Base-by-base conservation (phyloP, 495 filamentous ascomycete genomes). In the Baudoinia panamericana region DNA sequence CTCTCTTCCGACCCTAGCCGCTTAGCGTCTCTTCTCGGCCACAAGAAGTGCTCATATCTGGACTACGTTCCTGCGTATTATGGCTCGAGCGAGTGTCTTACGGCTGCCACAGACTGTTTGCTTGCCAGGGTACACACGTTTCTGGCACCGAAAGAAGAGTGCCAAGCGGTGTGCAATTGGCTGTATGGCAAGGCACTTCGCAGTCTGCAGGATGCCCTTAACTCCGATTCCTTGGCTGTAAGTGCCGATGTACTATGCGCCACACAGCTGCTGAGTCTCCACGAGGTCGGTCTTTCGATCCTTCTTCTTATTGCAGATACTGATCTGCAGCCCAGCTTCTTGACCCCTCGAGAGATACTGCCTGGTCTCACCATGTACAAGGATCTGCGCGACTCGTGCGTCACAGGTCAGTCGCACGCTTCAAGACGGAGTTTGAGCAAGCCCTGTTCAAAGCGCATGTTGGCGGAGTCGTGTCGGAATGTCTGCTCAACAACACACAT, bases 161-260 rank as follows among this genome's bases (percentile, higher is more conserved):
- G 27, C 24, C 20, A 28, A n/a, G 30, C 21, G 9, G 22, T 41
- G 12, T 35, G 15, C 27, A 39, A 33, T 17, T 17, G 34, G 18
- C 36, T 48, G 11, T 57, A 57, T 35, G 42, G 41, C 10, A 53
- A 51, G 19, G 55, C 55, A 0, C 36, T 57, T 5, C 39, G 40
- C n/a, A 43, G 39, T n/a, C 43, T 55, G 22, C 55, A 55, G 29
- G 28, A 41, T 12, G 55, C 55, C 15, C 40, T 57, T 7, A 30
- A 31, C 20, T 29, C 42, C 41, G 35, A 41, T 2, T 36, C 31
- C 24, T 19, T 20, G 13, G 28, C 42, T 16, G 36, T 43, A 22
- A 43, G 45, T 13, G 38, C 55, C 11, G 52, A 53, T 13, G 55
- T 57, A 3, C 42, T 57, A 16, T 55, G 55, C 33, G 52, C 55